Evolutionary conservation across 2,329 filamentous ascomycete species (phyloP).

Genomic region (Nemania abortiva): DNA sequence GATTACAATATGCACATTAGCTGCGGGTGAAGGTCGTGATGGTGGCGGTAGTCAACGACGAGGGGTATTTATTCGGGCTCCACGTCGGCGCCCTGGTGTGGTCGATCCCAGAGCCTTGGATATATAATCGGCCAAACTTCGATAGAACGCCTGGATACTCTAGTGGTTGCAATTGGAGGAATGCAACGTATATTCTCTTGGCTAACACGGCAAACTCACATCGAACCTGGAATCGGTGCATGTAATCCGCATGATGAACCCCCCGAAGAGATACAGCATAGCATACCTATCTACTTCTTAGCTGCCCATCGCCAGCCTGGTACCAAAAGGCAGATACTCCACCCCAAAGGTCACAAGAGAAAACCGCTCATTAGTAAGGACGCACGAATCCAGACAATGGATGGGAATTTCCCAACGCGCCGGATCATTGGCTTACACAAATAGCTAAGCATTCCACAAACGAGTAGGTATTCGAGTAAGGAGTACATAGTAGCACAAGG

Average conservation of each 20-base stretch:
- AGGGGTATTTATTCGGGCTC: slow-evolving; percentile 38
- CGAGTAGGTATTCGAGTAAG: not conserved
- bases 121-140: slow-evolving; percentile 31
- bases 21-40: slow-evolving; percentile 33
- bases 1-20: slow-evolving; percentile 28
- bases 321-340: slow-evolving; percentile 16
- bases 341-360: slow-evolving; percentile 1
- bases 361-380: slow-evolving; percentile 18
- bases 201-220: slow-evolving; percentile 18
- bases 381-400: slow-evolving; percentile 22
- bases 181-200: slow-evolving; percentile 19
- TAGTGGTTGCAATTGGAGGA: slow-evolving; percentile 16
- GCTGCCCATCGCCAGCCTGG: slow-evolving; percentile 17
- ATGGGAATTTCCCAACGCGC: slow-evolving; percentile 17
- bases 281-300: not conserved
- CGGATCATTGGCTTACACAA: slow-evolving; percentile 7
- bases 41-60: slow-evolving; percentile 22
- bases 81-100: slow-evolving; percentile 34
- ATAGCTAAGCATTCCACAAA: not conserved
- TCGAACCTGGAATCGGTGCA: slow-evolving; percentile 35
- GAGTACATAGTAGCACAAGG: not conserved
- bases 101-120: slow-evolving; percentile 35
- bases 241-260: slow-evolving; percentile 27
- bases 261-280: slow-evolving; percentile 8
- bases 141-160: slow-evolving; percentile 14